Evolutionary conservation across 257 asterid species (phyloP).

Genomic region (Voacanga thouarsii): DNA sequence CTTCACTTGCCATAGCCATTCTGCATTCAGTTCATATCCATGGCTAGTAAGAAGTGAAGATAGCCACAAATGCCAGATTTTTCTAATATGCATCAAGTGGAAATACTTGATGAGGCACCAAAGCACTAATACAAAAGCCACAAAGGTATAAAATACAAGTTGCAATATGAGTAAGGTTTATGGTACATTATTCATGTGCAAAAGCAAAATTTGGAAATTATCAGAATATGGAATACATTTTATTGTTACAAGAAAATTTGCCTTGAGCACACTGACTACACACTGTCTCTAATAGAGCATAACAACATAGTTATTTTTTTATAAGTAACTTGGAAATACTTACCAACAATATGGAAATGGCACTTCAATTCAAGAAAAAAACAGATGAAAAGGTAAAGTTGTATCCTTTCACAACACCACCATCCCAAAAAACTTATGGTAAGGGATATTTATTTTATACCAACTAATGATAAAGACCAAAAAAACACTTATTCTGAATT

Average conservation of each 20-base stretch:
- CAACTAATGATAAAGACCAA: background rate
- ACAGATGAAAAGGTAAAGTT: background rate
- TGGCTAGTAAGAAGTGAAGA: slow-evolving; percentile 19
- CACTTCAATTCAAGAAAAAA: background rate
- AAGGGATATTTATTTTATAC: background rate
- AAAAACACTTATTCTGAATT: slow-evolving; percentile 1
- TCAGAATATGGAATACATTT: background rate
- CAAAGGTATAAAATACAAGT: background rate
- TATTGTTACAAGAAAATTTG: background rate
- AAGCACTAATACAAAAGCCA: background rate
- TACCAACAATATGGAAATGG: background rate
- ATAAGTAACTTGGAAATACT: background rate
- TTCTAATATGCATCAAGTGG: background rate
- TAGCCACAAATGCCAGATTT: background rate
- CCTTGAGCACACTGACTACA: background rate
- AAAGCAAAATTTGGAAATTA: background rate
- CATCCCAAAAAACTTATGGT: background rate
- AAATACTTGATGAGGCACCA: background rate
- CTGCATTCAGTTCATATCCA: slow-evolving; percentile 44
- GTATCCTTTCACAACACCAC: background rate
- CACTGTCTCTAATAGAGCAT: background rate
- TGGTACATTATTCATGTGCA: background rate
- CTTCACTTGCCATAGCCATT: slow-evolving; percentile 93
- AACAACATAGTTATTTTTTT: background rate
- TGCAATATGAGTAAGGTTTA: background rate